Evolutionary conservation across 805 yeast species (phyloP).

Genomic region (Teunomyces lycoperdinae): DNA sequence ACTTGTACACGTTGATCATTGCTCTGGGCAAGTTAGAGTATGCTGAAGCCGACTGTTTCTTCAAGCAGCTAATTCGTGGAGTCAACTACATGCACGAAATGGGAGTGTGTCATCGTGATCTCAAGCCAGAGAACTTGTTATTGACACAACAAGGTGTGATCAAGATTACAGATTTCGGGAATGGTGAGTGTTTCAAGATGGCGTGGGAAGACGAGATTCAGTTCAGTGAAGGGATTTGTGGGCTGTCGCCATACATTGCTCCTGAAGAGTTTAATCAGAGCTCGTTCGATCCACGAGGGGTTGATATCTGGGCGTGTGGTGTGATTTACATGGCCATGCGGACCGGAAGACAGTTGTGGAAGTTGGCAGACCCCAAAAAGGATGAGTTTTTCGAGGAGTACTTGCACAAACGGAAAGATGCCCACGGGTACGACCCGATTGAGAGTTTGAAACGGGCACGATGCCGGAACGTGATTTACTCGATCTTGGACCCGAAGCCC

Average conservation of each 20-base stretch:
- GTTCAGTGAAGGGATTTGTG: constrained; percentile 73
- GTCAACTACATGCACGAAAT: constrained; percentile 84
- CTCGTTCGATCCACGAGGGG: constrained; percentile 77
- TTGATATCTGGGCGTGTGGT: constrained; percentile 92
- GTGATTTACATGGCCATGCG: constrained; percentile 92
- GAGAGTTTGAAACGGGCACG: constrained; percentile 80
- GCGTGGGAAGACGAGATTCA: constrained; percentile 79
- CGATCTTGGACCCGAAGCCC: constrained; percentile 90
- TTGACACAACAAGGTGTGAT: constrained; percentile 69
- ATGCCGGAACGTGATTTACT: constrained; percentile 89
- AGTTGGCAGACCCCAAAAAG: constrained; percentile 64
- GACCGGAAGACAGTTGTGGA: constrained; percentile 93
- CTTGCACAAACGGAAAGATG: constrained; percentile 72
- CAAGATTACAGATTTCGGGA: constrained; percentile 88
- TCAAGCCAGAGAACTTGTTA: constrained; percentile 83
- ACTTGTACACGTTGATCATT: constrained; percentile 67
- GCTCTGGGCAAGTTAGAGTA: constrained; percentile 77
- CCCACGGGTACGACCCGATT: constrained; percentile 88
- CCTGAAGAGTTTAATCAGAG: constrained; percentile 73
- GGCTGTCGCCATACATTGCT: constrained; percentile 86
- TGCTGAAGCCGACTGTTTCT: constrained; percentile 85
- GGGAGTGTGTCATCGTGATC: constrained; percentile 88
- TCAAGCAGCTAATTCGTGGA: constrained; percentile 80
- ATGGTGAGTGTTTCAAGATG: constrained; percentile 76
- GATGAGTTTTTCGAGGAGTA: constrained; percentile 82